Evolutionary conservation across 2,329 filamentous ascomycete species (phyloP).

Genomic region (Sclerotinia trifoliorum): DNA sequence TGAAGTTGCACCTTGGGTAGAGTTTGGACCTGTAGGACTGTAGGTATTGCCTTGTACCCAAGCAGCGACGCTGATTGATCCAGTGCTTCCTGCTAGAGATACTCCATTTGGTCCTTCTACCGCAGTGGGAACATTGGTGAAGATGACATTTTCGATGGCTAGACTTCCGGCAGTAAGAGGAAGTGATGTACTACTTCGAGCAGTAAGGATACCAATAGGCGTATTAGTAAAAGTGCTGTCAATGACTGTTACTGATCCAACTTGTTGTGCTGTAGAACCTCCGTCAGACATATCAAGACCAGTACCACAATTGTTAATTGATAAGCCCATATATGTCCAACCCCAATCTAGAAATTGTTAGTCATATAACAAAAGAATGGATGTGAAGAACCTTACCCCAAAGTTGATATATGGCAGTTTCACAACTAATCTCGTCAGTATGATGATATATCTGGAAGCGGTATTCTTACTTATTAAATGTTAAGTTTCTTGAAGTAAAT

Average conservation of each 20-base stretch:
- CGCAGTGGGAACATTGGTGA: conserved; percentile 62
- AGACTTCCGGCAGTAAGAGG: conserved; percentile 71
- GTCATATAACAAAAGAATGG: too few species aligned
- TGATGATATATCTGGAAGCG: not conserved
- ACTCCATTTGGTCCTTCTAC: conserved; percentile 58
- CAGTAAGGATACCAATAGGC: conserved; percentile 50
- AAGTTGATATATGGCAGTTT: conserved; percentile 55
- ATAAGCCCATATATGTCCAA: conserved; percentile 53
- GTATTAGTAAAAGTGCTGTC: conserved; percentile 54
- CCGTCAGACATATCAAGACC: conserved; percentile 52
- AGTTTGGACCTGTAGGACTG: conserved; percentile 46
- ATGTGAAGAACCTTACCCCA: conserved; percentile 42
- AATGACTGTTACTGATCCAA: conserved; percentile 57
- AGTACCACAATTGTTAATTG: conserved; percentile 52
- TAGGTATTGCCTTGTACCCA: conserved; percentile 82
- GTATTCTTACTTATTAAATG: conserved; percentile 40
- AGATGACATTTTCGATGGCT: conserved; percentile 83
- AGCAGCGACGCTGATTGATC: conserved; percentile 63
- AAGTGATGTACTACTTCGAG: conserved; percentile 50
- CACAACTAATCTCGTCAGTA: conserved; percentile 39
- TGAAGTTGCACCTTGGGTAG: conserved; percentile 44
- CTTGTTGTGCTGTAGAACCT: conserved; percentile 44
- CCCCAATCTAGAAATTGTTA: conserved; percentile 49
- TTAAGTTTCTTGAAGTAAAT: conserved; percentile 58
- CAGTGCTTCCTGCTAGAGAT: conserved; percentile 60